These are phyloP conservation scores for Rhodamnia argentea DNA, from an alignment of 345 rosid species.

Conservation along the genomic window DNA sequence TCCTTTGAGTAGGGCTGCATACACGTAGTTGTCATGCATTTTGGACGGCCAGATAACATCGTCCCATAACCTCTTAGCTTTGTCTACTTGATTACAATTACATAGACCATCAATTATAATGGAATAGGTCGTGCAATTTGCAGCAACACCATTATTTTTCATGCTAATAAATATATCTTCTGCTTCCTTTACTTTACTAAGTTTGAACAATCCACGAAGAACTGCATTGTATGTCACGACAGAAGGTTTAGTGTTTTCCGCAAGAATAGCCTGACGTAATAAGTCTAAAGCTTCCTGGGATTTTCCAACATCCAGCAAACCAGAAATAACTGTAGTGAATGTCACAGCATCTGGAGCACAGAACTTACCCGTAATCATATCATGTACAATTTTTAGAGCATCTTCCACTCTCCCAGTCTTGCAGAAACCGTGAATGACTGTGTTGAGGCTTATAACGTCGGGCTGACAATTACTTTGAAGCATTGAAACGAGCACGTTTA, in stretches of 20 bases:
- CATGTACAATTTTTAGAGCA: conserved; percentile 56
- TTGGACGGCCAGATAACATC: conserved; percentile 75
- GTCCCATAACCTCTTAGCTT: conserved; percentile 73
- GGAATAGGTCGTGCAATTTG: conserved; percentile 42
- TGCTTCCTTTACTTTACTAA: conserved; percentile 38
- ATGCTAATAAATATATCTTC: conserved; percentile 38
- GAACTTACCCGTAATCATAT: conserved; percentile 69
- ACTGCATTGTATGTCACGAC: conserved; percentile 69
- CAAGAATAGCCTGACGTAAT: conserved; percentile 36
- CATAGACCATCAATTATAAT: conserved; percentile 54
- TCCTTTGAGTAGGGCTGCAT: conserved; percentile 75
- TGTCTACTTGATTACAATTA: conserved; percentile 27
- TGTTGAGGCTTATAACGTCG: conserved; percentile 72
- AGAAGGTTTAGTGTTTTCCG: conserved; percentile 40
- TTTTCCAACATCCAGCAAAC: conserved; percentile 52
- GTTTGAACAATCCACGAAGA: conserved; percentile 50
- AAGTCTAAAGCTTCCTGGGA: conserved; percentile 46
- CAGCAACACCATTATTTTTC: conserved; percentile 31
- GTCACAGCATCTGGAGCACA: conserved; percentile 68
- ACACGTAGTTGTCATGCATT: conserved; percentile 58
- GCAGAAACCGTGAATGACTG: conserved; percentile 70
- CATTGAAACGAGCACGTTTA: conserved; percentile 66
- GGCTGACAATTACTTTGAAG: conserved; percentile 63
- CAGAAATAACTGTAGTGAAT: conserved; percentile 51
- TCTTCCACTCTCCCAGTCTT: conserved; percentile 65